Evolutionary conservation across 2,329 filamentous ascomycete species (phyloP).

Genomic region (Phyllosticta citrichinensis): DNA sequence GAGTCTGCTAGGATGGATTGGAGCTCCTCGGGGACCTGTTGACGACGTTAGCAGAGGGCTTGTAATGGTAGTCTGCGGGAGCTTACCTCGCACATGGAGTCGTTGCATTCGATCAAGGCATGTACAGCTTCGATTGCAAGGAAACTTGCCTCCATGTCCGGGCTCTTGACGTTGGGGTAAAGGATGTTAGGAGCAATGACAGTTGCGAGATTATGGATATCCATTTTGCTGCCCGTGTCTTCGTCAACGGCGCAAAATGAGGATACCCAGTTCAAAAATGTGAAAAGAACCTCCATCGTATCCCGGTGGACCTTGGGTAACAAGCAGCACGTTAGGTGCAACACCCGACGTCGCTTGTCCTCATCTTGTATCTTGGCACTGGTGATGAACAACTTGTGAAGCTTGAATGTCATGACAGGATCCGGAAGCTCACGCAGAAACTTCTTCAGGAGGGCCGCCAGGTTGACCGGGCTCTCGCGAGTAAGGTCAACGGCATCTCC

Average conservation of each 20-base stretch:
- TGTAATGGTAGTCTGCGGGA: neutral
- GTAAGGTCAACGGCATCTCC: slow-evolving; percentile 78
- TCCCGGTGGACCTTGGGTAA: slow-evolving; percentile 88
- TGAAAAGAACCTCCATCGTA: slow-evolving; percentile 88
- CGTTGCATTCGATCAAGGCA: slow-evolving; percentile 82
- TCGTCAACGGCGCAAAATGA: slow-evolving; percentile 97
- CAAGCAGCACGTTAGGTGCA: slow-evolving; percentile 87
- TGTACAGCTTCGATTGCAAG: slow-evolving; percentile 88
- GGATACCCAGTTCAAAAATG: slow-evolving; percentile 93
- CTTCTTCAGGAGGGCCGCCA: slow-evolving; percentile 88
- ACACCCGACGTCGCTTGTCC: slow-evolving; percentile 69
- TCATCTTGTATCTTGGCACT: slow-evolving; percentile 78
- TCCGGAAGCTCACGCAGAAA: slow-evolving; percentile 92
- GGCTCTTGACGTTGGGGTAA: slow-evolving; percentile 49
- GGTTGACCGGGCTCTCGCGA: slow-evolving; percentile 82
- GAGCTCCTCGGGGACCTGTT: slow-evolving; percentile 83
- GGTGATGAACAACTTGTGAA: slow-evolving; percentile 82
- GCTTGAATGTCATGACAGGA: slow-evolving; percentile 86
- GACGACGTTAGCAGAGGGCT: slow-evolving; percentile 16
- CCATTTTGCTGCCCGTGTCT: slow-evolving; percentile 97
- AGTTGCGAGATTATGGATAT: slow-evolving; percentile 91
- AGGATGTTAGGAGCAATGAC: slow-evolving; percentile 96
- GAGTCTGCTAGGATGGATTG: slow-evolving; percentile 77
- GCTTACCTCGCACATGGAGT: slow-evolving; percentile 93
- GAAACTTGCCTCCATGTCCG: slow-evolving; percentile 68